Percentiles rank a stretch among this genome's conserved stretches.
Conservation (phyloP, 352 stramenopile genomes). For the Blastocystis sp. region DNA sequence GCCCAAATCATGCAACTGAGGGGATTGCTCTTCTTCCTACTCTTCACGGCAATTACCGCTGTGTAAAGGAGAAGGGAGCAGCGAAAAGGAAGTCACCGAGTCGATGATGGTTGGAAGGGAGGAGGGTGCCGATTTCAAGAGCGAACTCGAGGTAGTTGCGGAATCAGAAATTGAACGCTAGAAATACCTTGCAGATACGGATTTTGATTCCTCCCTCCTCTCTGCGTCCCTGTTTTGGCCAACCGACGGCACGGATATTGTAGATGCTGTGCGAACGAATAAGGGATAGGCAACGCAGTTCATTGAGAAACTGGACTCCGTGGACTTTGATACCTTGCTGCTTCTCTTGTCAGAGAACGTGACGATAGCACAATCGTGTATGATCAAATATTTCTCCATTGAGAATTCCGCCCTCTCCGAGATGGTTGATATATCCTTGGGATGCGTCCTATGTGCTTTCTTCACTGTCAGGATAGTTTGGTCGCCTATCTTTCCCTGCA, state of each 20-base stretch:
- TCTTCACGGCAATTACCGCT: neutral
- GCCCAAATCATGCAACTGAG: neutral
- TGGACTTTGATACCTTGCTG: constrained; percentile 24
- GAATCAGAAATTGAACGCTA: no score
- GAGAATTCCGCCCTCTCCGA: neutral
- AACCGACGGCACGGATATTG: neutral
- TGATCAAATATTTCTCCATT: neutral
- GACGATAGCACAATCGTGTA: neutral
- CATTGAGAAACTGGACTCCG: neutral
- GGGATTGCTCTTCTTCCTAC: neutral
- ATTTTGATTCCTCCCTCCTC: no score
- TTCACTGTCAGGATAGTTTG: constrained; percentile 1
- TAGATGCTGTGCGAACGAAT: neutral
- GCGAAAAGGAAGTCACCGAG: neutral
- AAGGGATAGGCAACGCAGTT: neutral
- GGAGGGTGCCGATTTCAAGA: no score
- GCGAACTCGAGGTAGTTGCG: no score
- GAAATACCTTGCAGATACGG: no score
- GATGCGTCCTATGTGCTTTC: neutral
- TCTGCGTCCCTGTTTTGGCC: constrained; percentile 6
- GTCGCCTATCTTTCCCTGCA: neutral
- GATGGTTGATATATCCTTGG: constrained; percentile 17
- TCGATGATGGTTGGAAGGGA: neutral
- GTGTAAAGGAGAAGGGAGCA: neutral
- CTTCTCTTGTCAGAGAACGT: constrained; percentile 13